Evolutionary conservation across 768 basidiomycete genomes (phyloP).

Genomic region (Hericium coralloides): DNA sequence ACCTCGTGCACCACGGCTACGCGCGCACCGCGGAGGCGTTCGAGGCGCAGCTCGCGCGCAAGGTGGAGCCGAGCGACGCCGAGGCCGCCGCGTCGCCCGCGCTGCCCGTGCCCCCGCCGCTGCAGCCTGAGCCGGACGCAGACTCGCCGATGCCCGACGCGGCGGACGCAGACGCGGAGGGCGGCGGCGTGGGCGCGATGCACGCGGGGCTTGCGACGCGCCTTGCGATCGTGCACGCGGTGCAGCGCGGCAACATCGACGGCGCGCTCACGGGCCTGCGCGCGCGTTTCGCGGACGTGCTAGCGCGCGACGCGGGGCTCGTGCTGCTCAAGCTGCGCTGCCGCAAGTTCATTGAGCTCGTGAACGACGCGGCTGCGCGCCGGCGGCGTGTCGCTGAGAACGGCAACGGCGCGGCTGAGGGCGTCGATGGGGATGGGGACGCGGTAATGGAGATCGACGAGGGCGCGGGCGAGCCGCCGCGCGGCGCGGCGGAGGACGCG

Average conservation of each 20-base stretch:
- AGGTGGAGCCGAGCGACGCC: background rate
- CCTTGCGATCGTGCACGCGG: conserved; percentile 61
- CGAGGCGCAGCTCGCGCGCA: conserved; percentile 33
- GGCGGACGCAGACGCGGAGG: conserved; percentile 33
- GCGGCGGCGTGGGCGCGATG: background rate
- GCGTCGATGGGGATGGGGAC: conserved; percentile 9
- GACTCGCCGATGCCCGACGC: conserved; percentile 10
- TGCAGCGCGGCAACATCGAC: conserved; percentile 65
- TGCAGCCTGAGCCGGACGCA: conserved; percentile 9
- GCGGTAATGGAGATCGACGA: conserved; percentile 56
- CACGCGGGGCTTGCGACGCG: conserved; percentile 42
- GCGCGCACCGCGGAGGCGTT: conserved; percentile 62
- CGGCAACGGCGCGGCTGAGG: conserved; percentile 14
- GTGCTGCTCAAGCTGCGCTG: conserved; percentile 78
- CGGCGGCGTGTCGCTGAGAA: conserved; percentile 11
- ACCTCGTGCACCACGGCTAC: conserved; percentile 82
- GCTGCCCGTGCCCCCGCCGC: conserved; percentile 10
- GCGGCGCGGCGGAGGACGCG: conserved; percentile 33
- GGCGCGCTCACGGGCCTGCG: conserved; percentile 49
- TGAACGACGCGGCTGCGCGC: conserved; percentile 11
- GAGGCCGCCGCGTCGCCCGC: conserved; percentile 8
- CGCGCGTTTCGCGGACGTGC: conserved; percentile 50
- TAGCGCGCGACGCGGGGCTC: conserved; percentile 58
- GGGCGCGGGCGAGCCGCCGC: conserved; percentile 2
- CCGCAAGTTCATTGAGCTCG: conserved; percentile 76